Percentiles rank a stretch among this genome's conserved stretches.
Evolutionary conservation across 192 early-diverging fungal genomes (phyloP).

Genomic region (Entomortierella parvispora): DNA sequence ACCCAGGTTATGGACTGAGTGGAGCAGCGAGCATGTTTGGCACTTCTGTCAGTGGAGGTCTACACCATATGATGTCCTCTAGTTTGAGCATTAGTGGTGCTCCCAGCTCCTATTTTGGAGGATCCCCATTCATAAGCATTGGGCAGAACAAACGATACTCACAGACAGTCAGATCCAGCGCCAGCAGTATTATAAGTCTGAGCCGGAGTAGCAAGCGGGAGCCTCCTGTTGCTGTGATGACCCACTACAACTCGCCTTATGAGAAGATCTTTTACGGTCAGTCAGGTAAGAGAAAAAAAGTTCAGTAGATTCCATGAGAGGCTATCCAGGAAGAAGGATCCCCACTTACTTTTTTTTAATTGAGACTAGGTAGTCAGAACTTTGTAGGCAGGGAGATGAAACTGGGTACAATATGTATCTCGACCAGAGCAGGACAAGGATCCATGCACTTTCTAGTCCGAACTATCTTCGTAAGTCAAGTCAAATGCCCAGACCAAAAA

Average conservation of each 20-base stretch:
- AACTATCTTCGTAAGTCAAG: conserved; percentile 32
- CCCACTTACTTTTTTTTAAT: neutral
- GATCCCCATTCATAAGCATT: neutral
- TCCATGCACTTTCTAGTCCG: conserved; percentile 33
- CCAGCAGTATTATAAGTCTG: conserved; percentile 25
- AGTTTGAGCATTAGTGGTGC: conserved; percentile 1
- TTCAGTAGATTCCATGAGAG: neutral
- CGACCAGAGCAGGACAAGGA: conserved; percentile 2
- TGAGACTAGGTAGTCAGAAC: conserved; percentile 6
- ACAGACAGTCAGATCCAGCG: conserved; percentile 22
- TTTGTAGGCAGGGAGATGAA: conserved; percentile 33
- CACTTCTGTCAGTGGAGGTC: neutral
- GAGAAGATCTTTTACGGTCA: conserved; percentile 28
- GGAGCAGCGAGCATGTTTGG: conserved; percentile 1
- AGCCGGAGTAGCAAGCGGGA: conserved; percentile 10
- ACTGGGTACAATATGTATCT: conserved; percentile 38
- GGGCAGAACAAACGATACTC: conserved; percentile 9
- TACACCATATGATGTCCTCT: neutral
- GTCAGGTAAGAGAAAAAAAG: conserved; percentile 7
- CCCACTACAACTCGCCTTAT: conserved; percentile 46
- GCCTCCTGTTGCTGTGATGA: conserved; percentile 31
- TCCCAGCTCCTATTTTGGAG: neutral
- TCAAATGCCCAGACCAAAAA: neutral
- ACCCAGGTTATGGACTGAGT: neutral
- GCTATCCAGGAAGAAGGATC: too few species aligned